These are phyloP conservation scores for Mytilinidion resinicola DNA, from an alignment of 495 filamentous ascomycete genomes.

Conservation along the genomic window DNA sequence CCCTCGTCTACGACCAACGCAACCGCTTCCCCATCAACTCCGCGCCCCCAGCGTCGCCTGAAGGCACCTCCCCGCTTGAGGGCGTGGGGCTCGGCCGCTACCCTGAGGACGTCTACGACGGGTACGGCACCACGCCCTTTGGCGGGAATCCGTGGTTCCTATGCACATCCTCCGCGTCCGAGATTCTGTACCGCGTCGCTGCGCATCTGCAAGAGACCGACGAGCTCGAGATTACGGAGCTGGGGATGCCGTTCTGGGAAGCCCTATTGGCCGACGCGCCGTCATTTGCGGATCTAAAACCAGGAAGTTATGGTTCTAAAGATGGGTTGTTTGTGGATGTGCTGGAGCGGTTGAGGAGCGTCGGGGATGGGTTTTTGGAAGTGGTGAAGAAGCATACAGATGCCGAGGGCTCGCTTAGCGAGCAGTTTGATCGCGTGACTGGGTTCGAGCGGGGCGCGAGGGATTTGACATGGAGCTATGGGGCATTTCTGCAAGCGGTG, in stretches of 20 bases:
- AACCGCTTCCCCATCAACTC: conserved; percentile 35
- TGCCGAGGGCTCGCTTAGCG: conserved; percentile 32
- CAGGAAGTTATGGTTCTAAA: conserved; percentile 7
- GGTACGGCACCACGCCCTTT: conserved; percentile 29
- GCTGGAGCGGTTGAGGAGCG: conserved; percentile 27
- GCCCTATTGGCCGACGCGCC: conserved; percentile 20
- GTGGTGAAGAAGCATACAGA: conserved; percentile 34
- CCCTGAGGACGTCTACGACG: conserved; percentile 43
- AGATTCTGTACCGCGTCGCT: conserved; percentile 32
- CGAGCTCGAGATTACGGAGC: conserved; percentile 24
- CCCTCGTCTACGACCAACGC: conserved; percentile 34
- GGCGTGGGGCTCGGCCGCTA: conserved; percentile 40
- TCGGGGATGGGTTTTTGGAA: conserved; percentile 36
- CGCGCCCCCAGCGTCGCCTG: conserved; percentile 9
- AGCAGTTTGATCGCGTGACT: conserved; percentile 38
- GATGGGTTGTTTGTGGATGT: conserved; percentile 28
- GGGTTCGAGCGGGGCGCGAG: conserved; percentile 36
- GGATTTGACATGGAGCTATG: conserved; percentile 43
- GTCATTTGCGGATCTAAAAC: conserved; percentile 2
- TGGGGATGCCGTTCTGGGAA: conserved; percentile 34
- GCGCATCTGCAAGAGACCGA: conserved; percentile 22
- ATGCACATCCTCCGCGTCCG: conserved; percentile 38
- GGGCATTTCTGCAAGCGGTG: conserved; percentile 33
- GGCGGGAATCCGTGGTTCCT: conserved; percentile 46
- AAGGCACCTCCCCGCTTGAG: conserved; percentile 19